These are phyloP conservation scores for Calonectria crousiana DNA, from an alignment of 2,329 filamentous ascomycete genomes.

Conservation along the genomic window DNA sequence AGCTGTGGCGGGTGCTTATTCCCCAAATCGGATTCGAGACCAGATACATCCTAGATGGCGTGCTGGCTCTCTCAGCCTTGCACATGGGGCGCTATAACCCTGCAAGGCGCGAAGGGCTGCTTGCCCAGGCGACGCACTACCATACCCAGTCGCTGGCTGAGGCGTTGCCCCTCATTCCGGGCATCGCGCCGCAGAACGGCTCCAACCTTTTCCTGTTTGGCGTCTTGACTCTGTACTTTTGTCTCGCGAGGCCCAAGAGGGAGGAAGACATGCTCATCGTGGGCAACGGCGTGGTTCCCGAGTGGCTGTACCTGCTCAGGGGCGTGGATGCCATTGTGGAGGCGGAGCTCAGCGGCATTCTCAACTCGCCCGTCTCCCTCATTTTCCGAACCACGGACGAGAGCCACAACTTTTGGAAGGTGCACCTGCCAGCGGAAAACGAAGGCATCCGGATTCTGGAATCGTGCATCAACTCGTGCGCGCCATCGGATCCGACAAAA, in stretches of 20 bases:
- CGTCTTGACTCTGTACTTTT: constrained; percentile 31
- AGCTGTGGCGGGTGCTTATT: constrained; percentile 19
- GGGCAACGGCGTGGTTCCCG: constrained; percentile 27
- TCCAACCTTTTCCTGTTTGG: constrained; percentile 31
- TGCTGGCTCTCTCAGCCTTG: constrained; percentile 12
- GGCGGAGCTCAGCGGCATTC: constrained; percentile 1
- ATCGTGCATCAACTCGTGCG: not conserved
- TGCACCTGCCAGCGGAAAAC: not conserved
- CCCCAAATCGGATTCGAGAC: constrained; percentile 21
- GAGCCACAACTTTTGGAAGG: not conserved
- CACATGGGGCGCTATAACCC: constrained; percentile 20
- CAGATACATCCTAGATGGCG: constrained; percentile 20
- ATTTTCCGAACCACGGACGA: constrained; percentile 4
- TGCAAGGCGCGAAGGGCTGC: constrained; percentile 15
- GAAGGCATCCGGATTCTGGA: constrained; percentile 1
- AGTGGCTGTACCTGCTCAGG: constrained; percentile 32
- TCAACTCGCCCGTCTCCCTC: constrained; percentile 2
- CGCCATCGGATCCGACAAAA: not conserved
- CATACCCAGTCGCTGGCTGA: constrained; percentile 25
- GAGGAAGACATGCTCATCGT: constrained; percentile 33
- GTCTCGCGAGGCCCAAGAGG: constrained; percentile 25
- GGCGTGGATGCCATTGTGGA: constrained; percentile 31
- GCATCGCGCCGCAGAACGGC: constrained; percentile 23
- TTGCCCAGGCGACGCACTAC: constrained; percentile 23
- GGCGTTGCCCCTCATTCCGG: constrained; percentile 28